Conservation (phyloP, 23 red algal genomes). For the Gracilaria gracilis region DNA sequence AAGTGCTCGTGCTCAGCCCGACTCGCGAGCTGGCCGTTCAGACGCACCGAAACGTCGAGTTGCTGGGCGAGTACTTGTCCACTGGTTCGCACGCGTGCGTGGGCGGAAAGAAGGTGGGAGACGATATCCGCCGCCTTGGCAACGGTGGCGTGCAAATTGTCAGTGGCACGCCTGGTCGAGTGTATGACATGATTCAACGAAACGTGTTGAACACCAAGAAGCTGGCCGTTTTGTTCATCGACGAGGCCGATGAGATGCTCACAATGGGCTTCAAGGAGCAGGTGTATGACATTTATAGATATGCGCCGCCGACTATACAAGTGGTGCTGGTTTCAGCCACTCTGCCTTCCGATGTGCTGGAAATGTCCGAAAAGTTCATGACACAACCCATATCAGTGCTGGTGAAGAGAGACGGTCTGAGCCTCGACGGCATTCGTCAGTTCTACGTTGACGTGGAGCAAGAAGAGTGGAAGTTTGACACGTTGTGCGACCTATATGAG, state of each 20-base stretch:
- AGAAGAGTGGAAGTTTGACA: constrained; percentile 97
- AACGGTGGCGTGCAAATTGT: constrained; percentile 86
- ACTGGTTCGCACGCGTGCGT: constrained; percentile 65
- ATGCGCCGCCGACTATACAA: constrained; percentile 69
- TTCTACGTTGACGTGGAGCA: constrained; percentile 93
- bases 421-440: constrained; percentile 84
- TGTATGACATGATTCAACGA: constrained; percentile 88
- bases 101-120: constrained; percentile 77
- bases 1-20: constrained; percentile 88
- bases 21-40: constrained; percentile 91
- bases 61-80: constrained; percentile 75
- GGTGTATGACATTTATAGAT: constrained; percentile 93
- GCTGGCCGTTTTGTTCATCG: constrained; percentile 70
- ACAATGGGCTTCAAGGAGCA: constrained; percentile 88
- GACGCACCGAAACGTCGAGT: constrained; percentile 62
- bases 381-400: constrained; percentile 84
- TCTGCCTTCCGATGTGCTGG: constrained; percentile 77
- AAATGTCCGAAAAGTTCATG: constrained; percentile 86
- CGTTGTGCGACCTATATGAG: constrained; percentile 94
- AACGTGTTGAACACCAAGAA: constrained; percentile 53
- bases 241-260: constrained; percentile 97
- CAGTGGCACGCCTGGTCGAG: constrained; percentile 85
- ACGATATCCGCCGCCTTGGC: constrained; percentile 72
- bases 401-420: constrained; percentile 88
- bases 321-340: constrained; percentile 91